Base-by-base conservation (phyloP, 176 grass and related monocot genomes). In the Dactylis glomerata region DNA sequence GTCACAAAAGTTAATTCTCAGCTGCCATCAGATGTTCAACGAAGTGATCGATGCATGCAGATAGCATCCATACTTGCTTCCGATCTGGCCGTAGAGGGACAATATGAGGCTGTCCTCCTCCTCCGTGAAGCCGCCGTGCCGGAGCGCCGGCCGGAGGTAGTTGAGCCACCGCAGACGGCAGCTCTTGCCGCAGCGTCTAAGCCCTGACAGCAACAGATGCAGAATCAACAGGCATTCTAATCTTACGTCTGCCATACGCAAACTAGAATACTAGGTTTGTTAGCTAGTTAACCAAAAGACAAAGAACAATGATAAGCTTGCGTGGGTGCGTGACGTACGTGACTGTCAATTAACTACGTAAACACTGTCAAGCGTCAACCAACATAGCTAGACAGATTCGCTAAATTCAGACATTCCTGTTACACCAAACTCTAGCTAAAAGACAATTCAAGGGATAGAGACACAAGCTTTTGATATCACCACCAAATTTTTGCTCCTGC, bases 131-230 rank as follows among this genome's bases (percentile, higher is more conserved):
- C 84, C 79, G 55, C 88, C 88, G 46, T 90, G 88, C 79, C 88
- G 84, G 88, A 90, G 74, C 66, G 85, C 84, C 66, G 88, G 88
- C 36, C 84, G 84, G 65, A 90, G 88, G 84, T 90, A 90, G 80
- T 90, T 90, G 66, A 90, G 80, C 84, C 88, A 90, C 33, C 88
- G 84, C 22, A 90, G 88, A 8, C 88, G 88, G 66, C 88, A 90
- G 88, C 88, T 90, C 84, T 90, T 90, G 16, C 88, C 88, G 66
- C 88, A 90, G 61, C 88, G 84, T 45, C 44, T 86, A 56, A 90
- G 84, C 44, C 88, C 88, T 90, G 84, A 44, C 63, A 36, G 31
- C 17, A 67, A 36, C 41, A 8, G 41, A 30, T 71, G 38, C 67
- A 42, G 36, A 69, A 17, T 20, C 31, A 22, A 8, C 6, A 62